phyloP scores from a whole-genome alignment of 768 basidiomycete species.

The Saitozyma sp. region DNA sequence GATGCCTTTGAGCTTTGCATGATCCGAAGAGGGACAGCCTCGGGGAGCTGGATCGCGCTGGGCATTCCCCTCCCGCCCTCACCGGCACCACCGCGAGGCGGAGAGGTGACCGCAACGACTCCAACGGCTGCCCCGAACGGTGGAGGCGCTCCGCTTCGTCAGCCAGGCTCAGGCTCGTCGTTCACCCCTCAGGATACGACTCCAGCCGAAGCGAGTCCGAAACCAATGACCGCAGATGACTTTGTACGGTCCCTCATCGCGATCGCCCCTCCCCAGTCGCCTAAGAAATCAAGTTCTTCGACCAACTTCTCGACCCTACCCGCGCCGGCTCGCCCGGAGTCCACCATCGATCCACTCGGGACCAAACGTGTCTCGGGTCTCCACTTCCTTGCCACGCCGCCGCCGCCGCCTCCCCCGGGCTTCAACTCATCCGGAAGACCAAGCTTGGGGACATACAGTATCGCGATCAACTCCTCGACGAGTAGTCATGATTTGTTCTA shows the following conservation, averaged over 20 bases:
- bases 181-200: background rate
- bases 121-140: background rate
- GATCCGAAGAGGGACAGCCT: conserved; percentile 35
- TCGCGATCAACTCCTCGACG: background rate
- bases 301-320: background rate
- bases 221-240: background rate
- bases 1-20: conserved; percentile 82
- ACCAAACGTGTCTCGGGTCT: background rate
- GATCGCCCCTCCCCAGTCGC: background rate
- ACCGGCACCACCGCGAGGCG: no score
- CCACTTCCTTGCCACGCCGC: background rate
- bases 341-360: conserved; percentile 2
- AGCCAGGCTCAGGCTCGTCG: conserved; percentile 6
- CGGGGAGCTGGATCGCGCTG: no score
- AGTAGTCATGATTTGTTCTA: conserved; percentile 17
- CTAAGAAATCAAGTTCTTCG: background rate
- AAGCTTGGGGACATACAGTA: background rate
- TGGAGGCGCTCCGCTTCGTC: conserved; percentile 1
- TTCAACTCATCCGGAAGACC: background rate
- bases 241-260: background rate
- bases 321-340: conserved; percentile 7
- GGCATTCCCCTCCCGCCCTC: no score
- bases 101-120: no score
- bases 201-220: no score
- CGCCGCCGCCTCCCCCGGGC: background rate